These are phyloP conservation scores for Pichia exigua DNA, from an alignment of 805 yeast species.

Conservation along the genomic window DNA sequence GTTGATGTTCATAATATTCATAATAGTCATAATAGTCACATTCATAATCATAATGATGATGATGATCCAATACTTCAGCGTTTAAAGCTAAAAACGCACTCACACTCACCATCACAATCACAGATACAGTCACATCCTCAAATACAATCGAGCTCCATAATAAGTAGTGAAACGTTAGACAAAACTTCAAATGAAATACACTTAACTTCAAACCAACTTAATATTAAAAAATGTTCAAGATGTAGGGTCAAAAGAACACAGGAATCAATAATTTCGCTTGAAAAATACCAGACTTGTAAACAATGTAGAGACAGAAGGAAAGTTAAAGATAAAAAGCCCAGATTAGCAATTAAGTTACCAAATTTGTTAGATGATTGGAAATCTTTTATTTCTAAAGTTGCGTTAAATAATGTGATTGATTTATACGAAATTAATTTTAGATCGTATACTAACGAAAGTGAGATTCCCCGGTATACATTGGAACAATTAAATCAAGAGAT, in stretches of 20 bases:
- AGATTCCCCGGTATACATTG: constrained; percentile 29
- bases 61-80: neutral
- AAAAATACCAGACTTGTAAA: constrained; percentile 35
- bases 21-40: neutral
- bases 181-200: neutral
- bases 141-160: neutral
- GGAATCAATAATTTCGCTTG: constrained; percentile 28
- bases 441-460: constrained; percentile 24
- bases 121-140: neutral
- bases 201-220: neutral
- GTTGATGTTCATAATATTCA: neutral
- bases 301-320: constrained; percentile 34
- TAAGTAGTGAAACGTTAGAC: neutral
- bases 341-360: constrained; percentile 27
- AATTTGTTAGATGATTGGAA: constrained; percentile 29
- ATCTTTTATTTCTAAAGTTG: constrained; percentile 28
- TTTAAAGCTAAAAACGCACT: neutral
- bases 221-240: constrained; percentile 34
- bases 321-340: constrained; percentile 26
- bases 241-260: constrained; percentile 33
- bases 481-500: constrained; percentile 27
- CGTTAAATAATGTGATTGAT: constrained; percentile 29
- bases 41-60: neutral
- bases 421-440: constrained; percentile 30
- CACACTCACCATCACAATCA: neutral